A percentile compares a stretch with the other conserved stretches of the same genome.
Conservation (phyloP, 352 stramenopile species). For the Halophytophthora polymorphica region DNA sequence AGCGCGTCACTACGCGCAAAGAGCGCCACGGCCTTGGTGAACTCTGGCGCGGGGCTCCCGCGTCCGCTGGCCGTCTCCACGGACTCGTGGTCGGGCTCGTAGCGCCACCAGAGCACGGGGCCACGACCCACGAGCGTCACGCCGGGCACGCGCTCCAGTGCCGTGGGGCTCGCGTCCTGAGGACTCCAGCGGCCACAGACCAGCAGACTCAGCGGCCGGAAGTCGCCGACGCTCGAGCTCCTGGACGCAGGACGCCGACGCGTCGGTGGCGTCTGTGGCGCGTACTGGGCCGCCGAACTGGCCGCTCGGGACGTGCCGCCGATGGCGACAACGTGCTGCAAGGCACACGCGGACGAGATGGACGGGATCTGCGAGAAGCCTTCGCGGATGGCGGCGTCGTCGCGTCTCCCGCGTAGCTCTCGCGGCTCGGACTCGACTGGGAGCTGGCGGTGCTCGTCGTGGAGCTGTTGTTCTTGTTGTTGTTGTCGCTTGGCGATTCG, state of each 20-base stretch:
- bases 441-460: too few species aligned
- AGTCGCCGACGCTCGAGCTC: constrained; percentile 15
- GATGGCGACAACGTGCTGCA: constrained; percentile 53
- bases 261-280: too few species aligned
- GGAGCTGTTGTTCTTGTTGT: too few species aligned
- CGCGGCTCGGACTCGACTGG: too few species aligned
- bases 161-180: constrained; percentile 12
- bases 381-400: constrained; percentile 55
- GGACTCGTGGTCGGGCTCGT: constrained; percentile 30
- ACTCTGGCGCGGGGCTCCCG: constrained; percentile 17
- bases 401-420: constrained; percentile 41
- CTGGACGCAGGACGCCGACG: too few species aligned
- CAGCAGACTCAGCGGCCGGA: constrained; percentile 51
- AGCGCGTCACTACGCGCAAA: constrained; percentile 47
- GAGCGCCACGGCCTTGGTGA: constrained; percentile 49
- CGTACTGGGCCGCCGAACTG: constrained; percentile 4
- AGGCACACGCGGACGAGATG: constrained; percentile 50
- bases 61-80: too few species aligned
- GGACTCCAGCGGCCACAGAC: constrained; percentile 50
- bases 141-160: constrained; percentile 40
- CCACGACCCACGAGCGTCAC: constrained; percentile 30
- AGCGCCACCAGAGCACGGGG: constrained; percentile 58
- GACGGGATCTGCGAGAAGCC: constrained; percentile 81
- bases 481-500: constrained; percentile 12
- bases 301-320: constrained; percentile 12